Conservation (phyloP, 2,329 filamentous ascomycete species). For the Dryadomyces quercus-mongolicae region DNA sequence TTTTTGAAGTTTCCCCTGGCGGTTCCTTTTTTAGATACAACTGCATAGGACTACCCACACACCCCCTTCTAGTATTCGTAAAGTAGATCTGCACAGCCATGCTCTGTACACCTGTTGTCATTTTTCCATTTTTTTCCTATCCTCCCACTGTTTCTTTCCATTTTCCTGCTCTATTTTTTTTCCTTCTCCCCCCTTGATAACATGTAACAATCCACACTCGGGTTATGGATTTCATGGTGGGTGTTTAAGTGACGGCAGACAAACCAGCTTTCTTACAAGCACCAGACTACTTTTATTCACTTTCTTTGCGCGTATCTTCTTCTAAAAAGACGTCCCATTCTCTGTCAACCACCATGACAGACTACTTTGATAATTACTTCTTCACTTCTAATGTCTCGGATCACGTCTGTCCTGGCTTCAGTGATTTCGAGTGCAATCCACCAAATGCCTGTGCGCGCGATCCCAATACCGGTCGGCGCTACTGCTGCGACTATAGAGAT, state of each 20-base stretch:
- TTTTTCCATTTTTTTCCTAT: too few relatives aligned
- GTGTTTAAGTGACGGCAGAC: not conserved
- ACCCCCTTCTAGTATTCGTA: too few relatives aligned
- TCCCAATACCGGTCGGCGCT: slow-evolving; percentile 10
- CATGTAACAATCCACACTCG: too few relatives aligned
- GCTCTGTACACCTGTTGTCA: too few relatives aligned
- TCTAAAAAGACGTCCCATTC: not conserved
- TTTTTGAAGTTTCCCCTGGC: not conserved
- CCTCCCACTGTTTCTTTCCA: too few relatives aligned
- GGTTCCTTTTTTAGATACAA: not conserved
- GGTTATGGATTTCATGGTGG: too few relatives aligned
- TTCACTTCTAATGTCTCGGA: slow-evolving; percentile 10
- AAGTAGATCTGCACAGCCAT: too few relatives aligned
- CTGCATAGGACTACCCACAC: too few relatives aligned
- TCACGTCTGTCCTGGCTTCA: slow-evolving; percentile 9
- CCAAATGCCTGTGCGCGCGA: slow-evolving; percentile 13
- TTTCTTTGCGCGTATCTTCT: not conserved
- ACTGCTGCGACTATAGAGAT: slow-evolving; percentile 9
- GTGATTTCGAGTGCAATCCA: slow-evolving; percentile 5
- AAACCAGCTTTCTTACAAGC: not conserved
- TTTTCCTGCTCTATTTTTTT: too few relatives aligned
- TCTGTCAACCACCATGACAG: slow-evolving; percentile 1
- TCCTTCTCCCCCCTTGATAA: too few relatives aligned
- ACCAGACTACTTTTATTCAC: not conserved
- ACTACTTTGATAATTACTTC: slow-evolving; percentile 11